A percentile compares a stretch with the other conserved stretches of the same genome.
Conservation (phyloP, 1,284 basidiomycete genomes). For the Pseudomicrostroma phylloplanum region DNA sequence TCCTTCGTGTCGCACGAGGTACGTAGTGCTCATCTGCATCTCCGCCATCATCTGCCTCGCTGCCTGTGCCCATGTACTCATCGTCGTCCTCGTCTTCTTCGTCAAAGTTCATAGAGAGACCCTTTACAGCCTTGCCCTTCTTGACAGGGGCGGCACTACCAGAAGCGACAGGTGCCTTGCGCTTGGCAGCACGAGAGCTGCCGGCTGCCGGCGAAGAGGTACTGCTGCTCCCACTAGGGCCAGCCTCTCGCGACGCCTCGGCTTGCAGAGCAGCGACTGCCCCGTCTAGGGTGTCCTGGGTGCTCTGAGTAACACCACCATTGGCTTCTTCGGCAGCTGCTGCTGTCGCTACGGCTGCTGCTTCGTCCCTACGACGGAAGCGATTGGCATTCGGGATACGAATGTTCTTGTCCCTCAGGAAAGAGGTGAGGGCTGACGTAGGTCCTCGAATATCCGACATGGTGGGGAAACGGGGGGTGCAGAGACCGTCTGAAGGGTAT, state of each 20-base stretch:
- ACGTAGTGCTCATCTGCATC: not conserved
- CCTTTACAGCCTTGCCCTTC: not conserved
- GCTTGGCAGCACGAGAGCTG: not conserved
- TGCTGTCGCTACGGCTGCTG: constrained; percentile 31
- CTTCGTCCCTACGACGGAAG: constrained; percentile 29
- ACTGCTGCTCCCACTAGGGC: not conserved
- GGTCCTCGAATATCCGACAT: constrained; percentile 66
- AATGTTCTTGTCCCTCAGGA: constrained; percentile 71
- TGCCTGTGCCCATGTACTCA: constrained; percentile 52
- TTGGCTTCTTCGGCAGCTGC: constrained; percentile 18
- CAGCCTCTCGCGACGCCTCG: not conserved
- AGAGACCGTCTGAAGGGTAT: too few relatives aligned
- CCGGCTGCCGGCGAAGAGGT: not conserved
- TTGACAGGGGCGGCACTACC: not conserved
- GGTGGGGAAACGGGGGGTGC: not conserved
- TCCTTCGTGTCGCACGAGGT: not conserved
- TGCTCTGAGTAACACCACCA: not conserved
- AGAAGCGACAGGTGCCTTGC: not conserved
- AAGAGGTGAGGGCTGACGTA: constrained; percentile 83
- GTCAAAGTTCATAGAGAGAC: constrained; percentile 52
- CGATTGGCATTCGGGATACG: constrained; percentile 62
- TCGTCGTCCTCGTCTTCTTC: constrained; percentile 64
- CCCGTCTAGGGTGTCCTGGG: too few relatives aligned
- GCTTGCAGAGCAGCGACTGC: not conserved
- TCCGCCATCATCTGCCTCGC: constrained; percentile 45